Percentiles rank a stretch among this genome's conserved stretches.
These are phyloP conservation scores for Aspergillus pseudonomiae DNA, from an alignment of 2,329 filamentous ascomycete species.

Conservation along the genomic window DNA sequence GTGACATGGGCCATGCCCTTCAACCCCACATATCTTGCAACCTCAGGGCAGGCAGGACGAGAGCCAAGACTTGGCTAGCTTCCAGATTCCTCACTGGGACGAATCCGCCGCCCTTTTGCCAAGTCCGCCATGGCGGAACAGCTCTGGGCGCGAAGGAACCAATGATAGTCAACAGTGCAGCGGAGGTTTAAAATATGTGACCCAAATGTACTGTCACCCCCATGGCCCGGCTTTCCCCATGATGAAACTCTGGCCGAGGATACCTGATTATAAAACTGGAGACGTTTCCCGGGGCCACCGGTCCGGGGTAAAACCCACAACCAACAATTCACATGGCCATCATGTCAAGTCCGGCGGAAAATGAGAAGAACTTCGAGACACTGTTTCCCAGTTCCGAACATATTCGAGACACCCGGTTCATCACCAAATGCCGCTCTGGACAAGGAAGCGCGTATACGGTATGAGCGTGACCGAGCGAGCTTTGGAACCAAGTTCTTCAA, in stretches of 20 bases:
- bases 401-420: background rate
- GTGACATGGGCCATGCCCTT: slow-evolving; percentile 6
- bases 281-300: background rate
- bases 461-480: background rate
- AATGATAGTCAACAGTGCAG: background rate
- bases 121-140: slow-evolving; percentile 6
- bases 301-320: background rate
- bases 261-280: background rate
- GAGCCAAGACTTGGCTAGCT: slow-evolving; percentile 3
- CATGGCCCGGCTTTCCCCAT: background rate
- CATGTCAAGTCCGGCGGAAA: background rate
- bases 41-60: background rate
- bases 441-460: background rate
- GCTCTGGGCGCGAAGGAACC: background rate
- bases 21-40: background rate
- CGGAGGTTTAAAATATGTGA: background rate
- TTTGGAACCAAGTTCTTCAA: background rate
- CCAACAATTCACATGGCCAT: background rate
- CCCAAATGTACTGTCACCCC: background rate
- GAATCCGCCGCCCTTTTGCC: background rate
- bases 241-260: background rate
- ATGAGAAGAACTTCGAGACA: background rate
- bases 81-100: background rate
- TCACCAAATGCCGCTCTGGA: background rate
- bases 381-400: background rate